Percentiles rank a stretch among this genome's conserved stretches.
These are phyloP conservation scores for Eurotiales sp. DNA, from an alignment of 2,329 filamentous ascomycete genomes.

Conservation along the genomic window DNA sequence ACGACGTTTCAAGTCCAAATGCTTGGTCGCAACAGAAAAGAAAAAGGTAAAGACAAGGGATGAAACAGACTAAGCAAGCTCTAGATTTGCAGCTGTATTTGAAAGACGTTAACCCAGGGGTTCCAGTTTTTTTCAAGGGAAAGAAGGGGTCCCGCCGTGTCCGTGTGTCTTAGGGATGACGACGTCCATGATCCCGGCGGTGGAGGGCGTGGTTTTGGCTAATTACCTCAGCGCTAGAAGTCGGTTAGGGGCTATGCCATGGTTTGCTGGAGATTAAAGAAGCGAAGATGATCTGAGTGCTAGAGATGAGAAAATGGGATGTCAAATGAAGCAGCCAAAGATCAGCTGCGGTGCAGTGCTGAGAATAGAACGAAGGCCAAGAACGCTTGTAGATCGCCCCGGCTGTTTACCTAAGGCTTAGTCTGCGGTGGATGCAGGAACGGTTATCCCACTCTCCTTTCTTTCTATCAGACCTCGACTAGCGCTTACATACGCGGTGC, in stretches of 20 bases:
- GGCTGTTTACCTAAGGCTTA: neutral
- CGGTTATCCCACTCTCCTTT: neutral
- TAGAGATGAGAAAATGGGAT: too few species aligned
- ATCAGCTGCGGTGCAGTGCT: too few species aligned
- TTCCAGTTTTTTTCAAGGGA: neutral
- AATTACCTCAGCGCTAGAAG: neutral
- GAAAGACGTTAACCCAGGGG: conserved; percentile 2
- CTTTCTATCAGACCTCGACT: neutral
- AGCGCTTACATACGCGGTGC: too few species aligned
- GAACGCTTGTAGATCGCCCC: neutral
- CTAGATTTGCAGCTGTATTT: neutral
- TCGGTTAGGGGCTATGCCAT: neutral
- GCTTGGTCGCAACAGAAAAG: neutral
- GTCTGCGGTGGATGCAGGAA: neutral
- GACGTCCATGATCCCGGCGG: conserved; percentile 4
- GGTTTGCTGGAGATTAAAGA: too few species aligned
- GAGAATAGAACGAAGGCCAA: neutral
- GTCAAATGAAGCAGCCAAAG: too few species aligned
- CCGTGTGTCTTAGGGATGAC: conserved; percentile 1
- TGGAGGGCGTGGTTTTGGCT: neutral
- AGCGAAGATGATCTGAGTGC: too few species aligned
- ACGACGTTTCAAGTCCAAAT: too few species aligned
- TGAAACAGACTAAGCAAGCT: neutral
- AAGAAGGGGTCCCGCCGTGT: conserved; percentile 1
- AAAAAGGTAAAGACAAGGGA: neutral